These are phyloP conservation scores for Annulohypoxylon bovei DNA, from an alignment of 495 filamentous ascomycete species.

Conservation along the genomic window DNA sequence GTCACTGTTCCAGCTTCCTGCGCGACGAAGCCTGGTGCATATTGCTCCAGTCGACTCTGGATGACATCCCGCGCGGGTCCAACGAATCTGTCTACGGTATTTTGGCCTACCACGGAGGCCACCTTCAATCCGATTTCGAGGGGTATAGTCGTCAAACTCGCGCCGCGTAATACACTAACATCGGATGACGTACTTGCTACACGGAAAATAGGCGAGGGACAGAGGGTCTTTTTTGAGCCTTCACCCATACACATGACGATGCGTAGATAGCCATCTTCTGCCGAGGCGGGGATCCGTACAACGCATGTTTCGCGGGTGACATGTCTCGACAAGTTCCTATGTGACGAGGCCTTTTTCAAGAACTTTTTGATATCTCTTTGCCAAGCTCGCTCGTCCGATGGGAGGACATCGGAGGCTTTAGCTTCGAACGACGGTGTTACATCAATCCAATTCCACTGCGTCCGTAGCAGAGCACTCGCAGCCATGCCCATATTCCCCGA, in stretches of 20 bases:
- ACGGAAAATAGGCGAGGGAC: conserved; percentile 71
- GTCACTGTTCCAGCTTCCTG: conserved; percentile 56
- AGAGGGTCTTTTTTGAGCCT: conserved; percentile 63
- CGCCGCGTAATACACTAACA: conserved; percentile 68
- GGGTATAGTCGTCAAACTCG: conserved; percentile 70
- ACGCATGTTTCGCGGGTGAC: conserved; percentile 67
- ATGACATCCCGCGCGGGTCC: conserved; percentile 58
- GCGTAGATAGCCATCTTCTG: conserved; percentile 73
- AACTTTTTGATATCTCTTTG: conserved; percentile 72
- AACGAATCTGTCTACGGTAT: conserved; percentile 57
- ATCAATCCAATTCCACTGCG: conserved; percentile 68
- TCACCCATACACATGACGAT: conserved; percentile 66
- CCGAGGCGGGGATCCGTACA: conserved; percentile 68
- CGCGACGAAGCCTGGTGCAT: conserved; percentile 57
- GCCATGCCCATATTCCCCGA: conserved; percentile 75
- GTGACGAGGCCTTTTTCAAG: conserved; percentile 57
- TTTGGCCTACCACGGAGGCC: conserved; percentile 61
- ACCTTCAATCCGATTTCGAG: conserved; percentile 71
- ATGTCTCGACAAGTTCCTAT: conserved; percentile 57
- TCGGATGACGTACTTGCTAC: conserved; percentile 68
- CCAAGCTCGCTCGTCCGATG: conserved; percentile 69
- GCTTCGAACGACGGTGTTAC: conserved; percentile 67
- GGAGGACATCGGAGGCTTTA: conserved; percentile 54
- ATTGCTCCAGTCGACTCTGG: conserved; percentile 48
- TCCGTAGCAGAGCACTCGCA: conserved; percentile 66